Evolutionary conservation across 2,329 filamentous ascomycete species (phyloP), one percentile per base, ranked within the genome.

Genomic region (Aureobasidium pullulans): DNA sequence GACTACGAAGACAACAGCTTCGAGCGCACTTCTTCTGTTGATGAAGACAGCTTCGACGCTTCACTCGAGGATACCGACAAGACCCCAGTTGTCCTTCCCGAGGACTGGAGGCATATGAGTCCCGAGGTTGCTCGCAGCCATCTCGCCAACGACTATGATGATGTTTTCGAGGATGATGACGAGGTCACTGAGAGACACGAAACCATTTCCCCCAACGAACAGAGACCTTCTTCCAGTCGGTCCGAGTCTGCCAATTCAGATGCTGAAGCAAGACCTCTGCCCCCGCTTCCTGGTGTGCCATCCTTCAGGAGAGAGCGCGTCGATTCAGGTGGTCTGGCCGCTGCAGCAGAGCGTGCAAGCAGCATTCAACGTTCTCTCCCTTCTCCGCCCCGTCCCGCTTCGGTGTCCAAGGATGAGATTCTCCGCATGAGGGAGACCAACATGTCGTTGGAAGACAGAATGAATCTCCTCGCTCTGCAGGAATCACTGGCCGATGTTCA

Each of bases 11-110:
- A 91, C 46, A 79, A 85, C 46, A 88, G 75, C 69, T 79, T 79
- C 62, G 77, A 79, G 57, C 81, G 80, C 8, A 82, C 82, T 44
- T 84, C 82, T 29, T 82, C 81, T 5, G 76, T 83, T 31, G 62
- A 65, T 7, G 70, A 73, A 40, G 93, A 96, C 69, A 96, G 93
- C 76, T 97, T 97, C 66, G 93, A 97, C 73, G 93, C 90, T 13
- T 96, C 91, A 6, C 81, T 97, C 1, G 93, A 97, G 73, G 93
- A 97, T 69, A 93, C 90, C 5, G 90, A 96, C 69, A 97, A 97
- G 79, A 97, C 94, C 1, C 94, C 94, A 0, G 94, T 99, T 10
- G 93, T 99, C n/a, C 84, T 95, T 23, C 94, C 94, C 0, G 94
- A 97, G 68, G 91, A 96, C 71, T 99, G 94, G 94, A 85, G 89